Conservation (phyloP, 2,329 filamentous ascomycete species). For the Nothomitra cinnamomea region DNA sequence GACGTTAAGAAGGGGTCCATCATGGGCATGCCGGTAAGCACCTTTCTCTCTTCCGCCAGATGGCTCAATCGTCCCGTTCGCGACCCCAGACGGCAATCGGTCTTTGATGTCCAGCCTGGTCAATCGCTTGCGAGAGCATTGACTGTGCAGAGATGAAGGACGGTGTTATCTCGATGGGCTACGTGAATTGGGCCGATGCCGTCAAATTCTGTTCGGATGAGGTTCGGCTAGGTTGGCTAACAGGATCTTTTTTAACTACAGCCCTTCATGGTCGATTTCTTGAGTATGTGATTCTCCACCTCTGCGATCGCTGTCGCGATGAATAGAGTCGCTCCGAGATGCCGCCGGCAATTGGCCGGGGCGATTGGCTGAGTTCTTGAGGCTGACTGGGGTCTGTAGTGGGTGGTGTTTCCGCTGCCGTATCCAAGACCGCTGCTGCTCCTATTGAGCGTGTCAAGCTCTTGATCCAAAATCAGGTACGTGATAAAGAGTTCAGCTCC, state of each 20-base stretch:
- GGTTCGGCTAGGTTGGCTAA: conserved; percentile 9
- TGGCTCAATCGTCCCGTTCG: background rate
- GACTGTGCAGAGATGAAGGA: background rate
- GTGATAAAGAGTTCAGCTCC: conserved; percentile 22
- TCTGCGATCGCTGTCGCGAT: conserved; percentile 7
- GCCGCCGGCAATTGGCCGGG: conserved; percentile 4
- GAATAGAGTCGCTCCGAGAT: background rate
- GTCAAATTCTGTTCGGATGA: conserved; percentile 6
- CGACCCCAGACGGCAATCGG: background rate
- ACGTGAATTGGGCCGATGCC: background rate
- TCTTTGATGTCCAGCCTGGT: background rate
- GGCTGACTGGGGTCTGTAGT: conserved; percentile 44
- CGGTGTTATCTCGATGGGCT: conserved; percentile 2
- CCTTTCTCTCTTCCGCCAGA: background rate
- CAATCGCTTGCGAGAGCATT: conserved; percentile 3
- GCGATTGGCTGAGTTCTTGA: conserved; percentile 7
- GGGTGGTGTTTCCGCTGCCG: conserved; percentile 99
- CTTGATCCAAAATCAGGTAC: conserved; percentile 99
- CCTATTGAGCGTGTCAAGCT: conserved; percentile 99
- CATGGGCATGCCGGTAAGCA: conserved; percentile 34
- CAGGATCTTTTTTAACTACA: conserved; percentile 22
- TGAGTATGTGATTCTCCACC: conserved; percentile 58
- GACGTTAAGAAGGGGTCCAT: conserved; percentile 34
- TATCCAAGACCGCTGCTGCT: conserved; percentile 99
- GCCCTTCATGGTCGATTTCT: conserved; percentile 95